Evolutionary conservation across 164 flowering plant genomes (phyloP), one percentile per base, ranked within the genome.

Genomic region (Vitis cinerea): DNA sequence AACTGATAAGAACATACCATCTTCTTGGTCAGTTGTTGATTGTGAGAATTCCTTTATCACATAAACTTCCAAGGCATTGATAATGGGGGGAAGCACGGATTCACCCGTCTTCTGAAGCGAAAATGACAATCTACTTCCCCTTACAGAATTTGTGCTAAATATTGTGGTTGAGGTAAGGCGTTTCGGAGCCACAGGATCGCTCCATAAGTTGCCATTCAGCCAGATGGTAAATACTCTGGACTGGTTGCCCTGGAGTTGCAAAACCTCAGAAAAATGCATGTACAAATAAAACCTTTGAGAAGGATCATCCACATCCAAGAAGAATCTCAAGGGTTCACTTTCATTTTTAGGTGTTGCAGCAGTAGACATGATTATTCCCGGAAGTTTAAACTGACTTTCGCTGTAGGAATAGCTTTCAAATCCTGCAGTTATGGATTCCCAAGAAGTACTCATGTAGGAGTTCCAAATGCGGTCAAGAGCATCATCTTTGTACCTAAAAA

Each of bases 21-120:
- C 86, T 10, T 27, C 61, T 54, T 67, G 71, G 27, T 75, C 12
- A 4, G 91, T 83, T 31, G 69, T 63, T 48, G 37, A 47, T 16
- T 71, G 72, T 6, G 72, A 10, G 10, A 79, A 31, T 16, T 70
- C 52, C 30, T 51, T 65, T 8, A 71, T 57, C 4, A 2, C 14
- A 63, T 67, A 83, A 31, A 81, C 4, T 76, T 87, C 90, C 6
- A 84, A 8, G 9, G 88, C 88, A 71, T 84, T 85, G 10, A 85
- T 52, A 64, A 86, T 74, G 0, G 91, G 86, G 3, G 89, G 84
- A 58, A 75, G 84, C 9, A 74, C 75, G 8, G 89, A 79, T 2
- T 59, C 54, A 2, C 8, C 67, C 0, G 84, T 77, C 61, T 29
- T 29, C 2, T 17, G 8, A 0, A 84, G 2, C 2, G 70, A 64